phyloP scores from a whole-genome alignment of 2,329 filamentous ascomycete species.

The Monilinia aucupariae region DNA sequence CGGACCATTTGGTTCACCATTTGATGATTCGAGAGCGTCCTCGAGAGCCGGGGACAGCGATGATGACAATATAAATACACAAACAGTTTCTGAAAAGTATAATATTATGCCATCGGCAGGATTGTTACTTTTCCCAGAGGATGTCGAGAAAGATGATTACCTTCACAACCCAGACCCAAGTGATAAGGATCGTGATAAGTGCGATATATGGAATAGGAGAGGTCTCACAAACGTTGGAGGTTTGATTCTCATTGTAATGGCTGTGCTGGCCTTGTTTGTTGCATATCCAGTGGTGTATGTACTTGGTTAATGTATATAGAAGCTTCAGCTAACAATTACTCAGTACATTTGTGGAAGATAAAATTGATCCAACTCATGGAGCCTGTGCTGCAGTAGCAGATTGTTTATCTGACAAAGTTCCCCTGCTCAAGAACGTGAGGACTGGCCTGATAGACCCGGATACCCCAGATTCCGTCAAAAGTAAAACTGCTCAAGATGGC shows the following conservation, averaged over 20 bases:
- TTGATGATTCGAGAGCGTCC: conserved; percentile 33
- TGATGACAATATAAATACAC: conserved; percentile 61
- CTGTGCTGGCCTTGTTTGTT: conserved; percentile 60
- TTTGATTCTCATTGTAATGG: conserved; percentile 52
- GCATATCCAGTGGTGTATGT: conserved; percentile 65
- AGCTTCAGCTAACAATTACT: conserved; percentile 26
- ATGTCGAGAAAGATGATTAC: conserved; percentile 68
- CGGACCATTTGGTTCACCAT: conserved; percentile 37
- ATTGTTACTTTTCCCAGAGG: conserved; percentile 62
- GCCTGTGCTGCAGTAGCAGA: conserved; percentile 38
- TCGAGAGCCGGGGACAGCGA: conserved; percentile 47
- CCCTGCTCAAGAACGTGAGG: conserved; percentile 56
- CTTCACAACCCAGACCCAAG: conserved; percentile 65
- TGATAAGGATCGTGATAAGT: conserved; percentile 55
- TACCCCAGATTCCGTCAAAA: conserved; percentile 53
- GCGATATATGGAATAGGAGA: conserved; percentile 59
- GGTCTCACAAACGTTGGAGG: conserved; percentile 61
- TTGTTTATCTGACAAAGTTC: conserved; percentile 35
- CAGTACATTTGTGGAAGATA: conserved; percentile 52
- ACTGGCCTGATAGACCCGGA: conserved; percentile 60
- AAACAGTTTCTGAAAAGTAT: conserved; percentile 69
- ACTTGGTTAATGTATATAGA: neutral
- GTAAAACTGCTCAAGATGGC: conserved; percentile 53
- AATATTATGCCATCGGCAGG: conserved; percentile 65
- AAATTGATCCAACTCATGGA: conserved; percentile 24